Base-by-base conservation (phyloP, 805 yeast species). In the Scheffersomyces coipomensis region DNA sequence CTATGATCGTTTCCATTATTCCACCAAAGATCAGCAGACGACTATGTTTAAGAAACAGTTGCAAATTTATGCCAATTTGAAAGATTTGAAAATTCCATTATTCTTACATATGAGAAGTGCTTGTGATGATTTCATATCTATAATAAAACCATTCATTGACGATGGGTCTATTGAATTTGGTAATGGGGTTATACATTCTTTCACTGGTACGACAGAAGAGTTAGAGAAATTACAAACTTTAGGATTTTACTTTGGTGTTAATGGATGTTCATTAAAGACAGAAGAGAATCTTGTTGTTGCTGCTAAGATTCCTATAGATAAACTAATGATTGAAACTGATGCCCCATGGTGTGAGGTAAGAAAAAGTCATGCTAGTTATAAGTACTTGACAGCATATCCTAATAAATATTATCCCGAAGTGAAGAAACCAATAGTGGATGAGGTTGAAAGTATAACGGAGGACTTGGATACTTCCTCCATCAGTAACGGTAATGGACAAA, bases 301-400 rank as follows among this genome's bases (percentile, higher is more conserved):
- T 0, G 63, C 66, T 30, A 52, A 58, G 18, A 76, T 93, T n/a
- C 98, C 98, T 0, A 52, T 80, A 7, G 78, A 81, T 4, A 75
- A 72, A 51, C 59, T 93, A 31, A 62, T 91, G 73, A 75, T 93
- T 8, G 99, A 93, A 57, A 91, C 97, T 0, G 99, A 93, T 63
- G 89, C 97, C 3, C 99, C 99, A 1, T 93, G 99, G 99, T 93
- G 99, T 66, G 98, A 90, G 55, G 79, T 93, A 33, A 73, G 95
- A 42, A 85, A 79, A 48, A 75, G 93, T 8, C 96, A 88, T 57
- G 88, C 88, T 2, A 76, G 93, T 12, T 79, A 77, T 61, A 65
- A 77, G 45, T 73, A 68, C 45, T 56, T 89, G 22, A 62, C 79
- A 0, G 53, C 65, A 7, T 76, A 78, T 45, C 87, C 87, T 3